Evolutionary conservation across 2,329 filamentous ascomycete genomes (phyloP).

Genomic region (Lachnellula occidentalis): DNA sequence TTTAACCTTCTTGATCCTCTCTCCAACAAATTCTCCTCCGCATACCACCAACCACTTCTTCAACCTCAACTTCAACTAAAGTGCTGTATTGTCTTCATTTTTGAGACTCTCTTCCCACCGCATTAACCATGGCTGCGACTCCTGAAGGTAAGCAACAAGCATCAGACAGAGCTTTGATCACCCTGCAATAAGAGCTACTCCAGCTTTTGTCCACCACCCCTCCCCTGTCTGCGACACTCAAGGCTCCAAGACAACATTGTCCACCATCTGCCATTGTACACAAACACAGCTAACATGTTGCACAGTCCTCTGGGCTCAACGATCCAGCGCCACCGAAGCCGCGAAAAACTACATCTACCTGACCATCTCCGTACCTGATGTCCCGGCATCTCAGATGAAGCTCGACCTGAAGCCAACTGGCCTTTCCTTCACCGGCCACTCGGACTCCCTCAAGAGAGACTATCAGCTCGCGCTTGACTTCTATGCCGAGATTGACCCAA

Average conservation of each 20-base stretch:
- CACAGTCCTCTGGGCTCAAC: slow-evolving; percentile 94
- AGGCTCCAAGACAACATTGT: slow-evolving; percentile 2
- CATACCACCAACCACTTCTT: no score
- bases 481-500: slow-evolving; percentile 83
- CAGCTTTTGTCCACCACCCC: slow-evolving; percentile 2
- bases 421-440: slow-evolving; percentile 78
- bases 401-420: slow-evolving; percentile 74
- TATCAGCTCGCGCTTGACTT: slow-evolving; percentile 86
- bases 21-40: no score
- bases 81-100: no score
- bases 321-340: slow-evolving; percentile 73
- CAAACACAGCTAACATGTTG: slow-evolving; percentile 12
- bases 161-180: slow-evolving; percentile 12
- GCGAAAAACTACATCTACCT: slow-evolving; percentile 94
- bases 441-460: slow-evolving; percentile 75
- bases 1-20: not conserved
- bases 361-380: slow-evolving; percentile 83
- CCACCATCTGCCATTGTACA: not conserved
- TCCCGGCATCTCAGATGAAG: slow-evolving; percentile 68
- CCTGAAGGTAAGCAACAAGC: slow-evolving; percentile 28
- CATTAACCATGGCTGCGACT: slow-evolving; percentile 21
- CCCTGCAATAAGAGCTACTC: slow-evolving; percentile 3
- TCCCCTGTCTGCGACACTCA: slow-evolving; percentile 3
- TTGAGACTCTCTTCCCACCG: not conserved
- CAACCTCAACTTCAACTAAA: no score